These are phyloP conservation scores for Mollisia scopiformis DNA, from an alignment of 2,329 filamentous ascomycete genomes.

Conservation along the genomic window DNA sequence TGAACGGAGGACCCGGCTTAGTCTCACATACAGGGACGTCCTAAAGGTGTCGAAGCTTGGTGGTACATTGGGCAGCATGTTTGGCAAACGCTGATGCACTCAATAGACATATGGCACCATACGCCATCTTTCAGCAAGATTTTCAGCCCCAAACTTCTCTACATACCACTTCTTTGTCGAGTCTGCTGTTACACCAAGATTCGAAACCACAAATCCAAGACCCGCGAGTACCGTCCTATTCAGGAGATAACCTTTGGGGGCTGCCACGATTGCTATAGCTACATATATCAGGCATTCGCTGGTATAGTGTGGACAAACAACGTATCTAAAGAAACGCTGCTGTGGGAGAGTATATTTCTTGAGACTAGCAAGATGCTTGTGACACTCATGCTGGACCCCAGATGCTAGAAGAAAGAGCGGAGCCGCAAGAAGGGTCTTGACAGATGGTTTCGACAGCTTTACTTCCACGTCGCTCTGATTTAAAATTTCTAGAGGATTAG, in stretches of 20 bases:
- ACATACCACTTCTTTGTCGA: slow-evolving; percentile 81
- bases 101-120: slow-evolving; percentile 76
- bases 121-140: slow-evolving; percentile 66
- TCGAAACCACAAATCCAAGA: slow-evolving; percentile 73
- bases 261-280: slow-evolving; percentile 73
- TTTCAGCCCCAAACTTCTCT: slow-evolving; percentile 70
- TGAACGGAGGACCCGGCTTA: slow-evolving; percentile 63
- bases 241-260: slow-evolving; percentile 64
- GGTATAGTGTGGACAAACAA: slow-evolving; percentile 90
- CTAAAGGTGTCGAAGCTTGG: slow-evolving; percentile 77
- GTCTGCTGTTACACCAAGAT: slow-evolving; percentile 80
- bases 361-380: slow-evolving; percentile 69
- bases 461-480: slow-evolving; percentile 12
- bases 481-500: slow-evolving; percentile 31
- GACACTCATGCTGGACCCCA: slow-evolving; percentile 73
- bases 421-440: slow-evolving; percentile 58
- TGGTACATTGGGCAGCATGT: slow-evolving; percentile 64
- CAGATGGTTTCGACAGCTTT: slow-evolving; percentile 33
- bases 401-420: slow-evolving; percentile 72
- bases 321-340: slow-evolving; percentile 68
- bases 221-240: slow-evolving; percentile 77
- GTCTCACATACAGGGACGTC: slow-evolving; percentile 85
- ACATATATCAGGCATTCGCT: slow-evolving; percentile 86
- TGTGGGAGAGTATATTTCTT: slow-evolving; percentile 83
- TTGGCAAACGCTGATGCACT: slow-evolving; percentile 36